Percentiles rank a stretch among this genome's conserved stretches.
phyloP scores from a whole-genome alignment of 805 yeast genomes.

The Yamadazyma philogaea region DNA sequence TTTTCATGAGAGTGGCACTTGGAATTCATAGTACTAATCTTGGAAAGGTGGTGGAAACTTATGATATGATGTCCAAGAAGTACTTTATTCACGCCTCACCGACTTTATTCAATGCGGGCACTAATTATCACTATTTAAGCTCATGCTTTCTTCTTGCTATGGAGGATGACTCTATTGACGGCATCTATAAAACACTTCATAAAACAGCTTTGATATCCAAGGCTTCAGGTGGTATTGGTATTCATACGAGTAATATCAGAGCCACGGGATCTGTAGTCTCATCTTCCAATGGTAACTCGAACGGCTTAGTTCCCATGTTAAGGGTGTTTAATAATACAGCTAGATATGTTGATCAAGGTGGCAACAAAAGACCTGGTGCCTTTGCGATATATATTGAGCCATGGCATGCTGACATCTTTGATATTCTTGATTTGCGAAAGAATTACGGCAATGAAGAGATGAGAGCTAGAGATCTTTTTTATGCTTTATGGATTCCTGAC shows the following conservation, averaged over 20 bases:
- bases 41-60: constrained; percentile 71
- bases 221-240: constrained; percentile 94
- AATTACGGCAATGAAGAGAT: constrained; percentile 94
- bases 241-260: constrained; percentile 84
- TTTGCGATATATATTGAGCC: constrained; percentile 93
- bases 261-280: constrained; percentile 84
- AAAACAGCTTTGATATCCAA: constrained; percentile 88
- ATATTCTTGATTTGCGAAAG: constrained; percentile 80
- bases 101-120: constrained; percentile 90
- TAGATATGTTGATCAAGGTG: constrained; percentile 96
- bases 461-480: constrained; percentile 89
- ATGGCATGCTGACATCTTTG: constrained; percentile 93
- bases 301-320: constrained; percentile 93
- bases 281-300: constrained; percentile 89
- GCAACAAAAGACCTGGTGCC: constrained; percentile 97
- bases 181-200: constrained; percentile 86
- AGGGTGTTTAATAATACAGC: constrained; percentile 95
- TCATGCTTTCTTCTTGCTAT: constrained; percentile 90
- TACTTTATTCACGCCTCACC: constrained; percentile 95
- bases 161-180: constrained; percentile 94
- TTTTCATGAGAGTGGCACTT: constrained; percentile 86
- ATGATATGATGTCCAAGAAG: constrained; percentile 80
- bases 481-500: constrained; percentile 94
- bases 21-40: constrained; percentile 79
- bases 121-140: constrained; percentile 79